A percentile compares a stretch with the other conserved stretches of the same genome.
Evolutionary conservation across 176 grass and related monocot genomes (phyloP).

Genomic region (Zea mays): DNA sequence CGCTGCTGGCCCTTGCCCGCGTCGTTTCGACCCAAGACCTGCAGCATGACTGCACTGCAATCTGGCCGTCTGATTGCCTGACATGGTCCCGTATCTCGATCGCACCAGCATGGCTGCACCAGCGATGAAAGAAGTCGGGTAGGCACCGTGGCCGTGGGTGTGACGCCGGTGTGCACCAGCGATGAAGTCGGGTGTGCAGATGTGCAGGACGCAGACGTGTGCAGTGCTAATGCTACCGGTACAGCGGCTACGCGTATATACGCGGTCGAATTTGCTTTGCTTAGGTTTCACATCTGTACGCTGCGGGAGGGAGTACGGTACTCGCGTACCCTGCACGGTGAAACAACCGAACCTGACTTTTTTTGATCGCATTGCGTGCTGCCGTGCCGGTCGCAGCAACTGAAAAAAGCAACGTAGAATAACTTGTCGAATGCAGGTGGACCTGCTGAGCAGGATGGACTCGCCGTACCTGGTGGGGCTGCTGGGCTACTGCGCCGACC

Average conservation of each 20-base stretch:
- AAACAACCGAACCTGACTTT: neutral
- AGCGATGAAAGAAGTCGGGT: neutral
- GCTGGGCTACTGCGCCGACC: slow-evolving; percentile 95
- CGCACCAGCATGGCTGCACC: neutral
- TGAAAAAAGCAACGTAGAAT: no score
- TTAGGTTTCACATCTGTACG: neutral
- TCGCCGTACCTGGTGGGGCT: slow-evolving; percentile 71
- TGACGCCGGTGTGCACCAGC: no score
- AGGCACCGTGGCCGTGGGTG: neutral
- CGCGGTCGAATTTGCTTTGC: neutral
- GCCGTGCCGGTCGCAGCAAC: neutral
- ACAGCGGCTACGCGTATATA: no score
- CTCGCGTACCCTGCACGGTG: slow-evolving; percentile 19
- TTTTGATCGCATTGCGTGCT: neutral
- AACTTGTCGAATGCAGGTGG: slow-evolving; percentile 48
- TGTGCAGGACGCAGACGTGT: no score
- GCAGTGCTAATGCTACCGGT: no score
- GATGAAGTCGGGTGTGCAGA: neutral
- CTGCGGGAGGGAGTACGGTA: neutral
- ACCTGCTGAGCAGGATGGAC: slow-evolving; percentile 83
- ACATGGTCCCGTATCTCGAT: slow-evolving; percentile 5
- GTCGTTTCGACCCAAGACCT: neutral
- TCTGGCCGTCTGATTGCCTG: slow-evolving; percentile 11
- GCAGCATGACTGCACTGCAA: neutral
- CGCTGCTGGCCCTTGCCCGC: neutral